Conservation (phyloP, 228 moss, liverwort and hornwort genomes). For the Sphagnum fallax region DNA sequence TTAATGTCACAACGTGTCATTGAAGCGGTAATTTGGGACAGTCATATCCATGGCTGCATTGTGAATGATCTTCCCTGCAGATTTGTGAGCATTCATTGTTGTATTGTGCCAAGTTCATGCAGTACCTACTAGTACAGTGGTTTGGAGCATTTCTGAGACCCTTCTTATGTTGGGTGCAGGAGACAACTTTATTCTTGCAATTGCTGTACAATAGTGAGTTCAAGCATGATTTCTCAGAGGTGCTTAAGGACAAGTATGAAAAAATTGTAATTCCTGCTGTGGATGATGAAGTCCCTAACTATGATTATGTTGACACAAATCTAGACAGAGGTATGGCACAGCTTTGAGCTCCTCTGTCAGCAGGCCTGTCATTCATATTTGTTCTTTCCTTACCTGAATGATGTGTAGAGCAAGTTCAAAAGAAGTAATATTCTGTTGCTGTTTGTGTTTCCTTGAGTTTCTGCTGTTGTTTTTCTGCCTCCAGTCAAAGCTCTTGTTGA, state of each 20-base stretch:
- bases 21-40: slow-evolving; percentile 64
- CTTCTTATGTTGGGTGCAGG: slow-evolving; percentile 45
- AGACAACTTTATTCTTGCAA: slow-evolving; percentile 85
- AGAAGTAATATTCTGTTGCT: no score
- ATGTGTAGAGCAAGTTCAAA: no score
- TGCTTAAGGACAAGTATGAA: slow-evolving; percentile 72
- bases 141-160: no score
- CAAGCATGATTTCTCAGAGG: slow-evolving; percentile 75
- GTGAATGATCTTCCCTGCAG: no score
- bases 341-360: neutral
- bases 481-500: no score
- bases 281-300: slow-evolving; percentile 22
- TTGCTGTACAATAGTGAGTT: slow-evolving; percentile 84
- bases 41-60: no score
- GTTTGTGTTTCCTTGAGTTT: neutral
- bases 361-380: no score
- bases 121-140: no score
- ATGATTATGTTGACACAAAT: slow-evolving; percentile 76
- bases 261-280: slow-evolving; percentile 57
- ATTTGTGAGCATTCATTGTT: no score
- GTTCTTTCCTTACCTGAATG: neutral
- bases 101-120: no score
- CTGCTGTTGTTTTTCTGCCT: neutral
- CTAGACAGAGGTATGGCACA: slow-evolving; percentile 73
- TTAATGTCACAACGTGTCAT: slow-evolving; percentile 81